Evolutionary conservation across 2,329 filamentous ascomycete species (phyloP).

Genomic region (Pseudovirgaria hyperparasitica): DNA sequence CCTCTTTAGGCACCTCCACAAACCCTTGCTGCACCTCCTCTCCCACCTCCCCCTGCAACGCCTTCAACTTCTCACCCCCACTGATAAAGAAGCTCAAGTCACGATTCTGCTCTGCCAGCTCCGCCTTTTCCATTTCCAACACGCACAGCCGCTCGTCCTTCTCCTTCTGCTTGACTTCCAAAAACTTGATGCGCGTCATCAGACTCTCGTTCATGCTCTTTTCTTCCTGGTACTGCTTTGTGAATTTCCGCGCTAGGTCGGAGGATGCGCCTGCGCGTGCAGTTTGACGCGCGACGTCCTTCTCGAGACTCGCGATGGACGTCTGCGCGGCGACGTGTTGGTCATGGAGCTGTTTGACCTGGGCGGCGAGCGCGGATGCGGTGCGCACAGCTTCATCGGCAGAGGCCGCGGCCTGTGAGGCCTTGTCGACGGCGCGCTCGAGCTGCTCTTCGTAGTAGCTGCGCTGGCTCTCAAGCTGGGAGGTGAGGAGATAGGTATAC

Average conservation of each 20-base stretch:
- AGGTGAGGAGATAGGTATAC: conserved; percentile 87
- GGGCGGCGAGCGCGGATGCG: conserved; percentile 36
- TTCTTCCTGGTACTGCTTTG: conserved; percentile 71
- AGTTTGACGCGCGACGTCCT: conserved; percentile 46
- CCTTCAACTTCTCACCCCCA: conserved; percentile 66
- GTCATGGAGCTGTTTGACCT: conserved; percentile 40
- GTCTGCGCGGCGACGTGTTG: conserved; percentile 40
- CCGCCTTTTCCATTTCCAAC: conserved; percentile 44
- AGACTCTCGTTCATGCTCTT: conserved; percentile 72
- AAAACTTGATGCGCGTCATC: conserved; percentile 65
- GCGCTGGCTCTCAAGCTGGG: conserved; percentile 83
- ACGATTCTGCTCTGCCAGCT: conserved; percentile 74
- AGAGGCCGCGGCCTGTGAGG: conserved; percentile 54
- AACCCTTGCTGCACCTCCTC: conserved; percentile 52
- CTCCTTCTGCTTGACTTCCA: conserved; percentile 45
- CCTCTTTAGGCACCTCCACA: conserved; percentile 27
- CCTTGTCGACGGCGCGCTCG: conserved; percentile 80
- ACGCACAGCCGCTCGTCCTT: conserved; percentile 36
- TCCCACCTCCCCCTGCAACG: conserved; percentile 58
- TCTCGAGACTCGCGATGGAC: conserved; percentile 56
- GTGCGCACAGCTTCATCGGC: conserved; percentile 49
- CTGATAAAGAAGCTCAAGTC: conserved; percentile 83
- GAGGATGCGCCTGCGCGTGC: conserved; percentile 57
- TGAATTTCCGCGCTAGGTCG: conserved; percentile 60
- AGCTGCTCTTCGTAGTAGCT: conserved; percentile 91